Evolutionary conservation across 1,284 basidiomycete species (phyloP), one percentile per base, ranked within the genome.

Genomic region (Nidula niveotomentosa): DNA sequence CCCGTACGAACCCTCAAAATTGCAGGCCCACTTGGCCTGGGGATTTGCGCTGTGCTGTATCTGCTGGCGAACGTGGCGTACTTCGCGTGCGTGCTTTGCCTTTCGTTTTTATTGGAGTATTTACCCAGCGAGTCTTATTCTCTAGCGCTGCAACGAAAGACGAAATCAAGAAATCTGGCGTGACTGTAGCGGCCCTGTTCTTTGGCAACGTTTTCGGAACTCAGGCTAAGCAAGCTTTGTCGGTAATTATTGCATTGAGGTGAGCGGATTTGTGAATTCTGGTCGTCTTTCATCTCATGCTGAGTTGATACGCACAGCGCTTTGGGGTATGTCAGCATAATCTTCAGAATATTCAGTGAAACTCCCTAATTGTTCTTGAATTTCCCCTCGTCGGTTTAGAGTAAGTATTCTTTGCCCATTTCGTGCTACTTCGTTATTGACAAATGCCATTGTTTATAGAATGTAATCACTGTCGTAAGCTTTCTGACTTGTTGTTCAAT

Each of bases 201-300:
- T 84, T 86, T 60, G 60, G 65, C 47, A 77, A 81, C 37, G 80
- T 86, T 37, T 85, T 84, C 54, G 83, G 82, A 10, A 53, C 60
- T 0, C 55, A 65, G 0, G 81, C 80, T 0, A 68, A 79, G 59
- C 73, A 70, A 49, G 83, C 79, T 0, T 62, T 85, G 13, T 75
- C 77, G 0, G 75, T 76, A 0, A 79, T 84, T 51, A 75, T 84
- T 37, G 82, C 80, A 5, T 66, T 84, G 12, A 81, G 80, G 77
- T 76, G 34, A 6, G 60, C 52, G 13, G 15, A 15, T 36, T 12
- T 6, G 13, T 35, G 4, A 33, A 12, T 53, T 23, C n/a, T 17
- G 36, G 18, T 15, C 44, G 4, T 15, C 5, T 13, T 17, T 3
- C 41, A 1, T 37, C 13, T 9, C 49, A 13, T n/a, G 36, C 23